These are phyloP conservation scores for Pterocarpus macrocarpus DNA, from an alignment of 306 rosid species.

Conservation along the genomic window DNA sequence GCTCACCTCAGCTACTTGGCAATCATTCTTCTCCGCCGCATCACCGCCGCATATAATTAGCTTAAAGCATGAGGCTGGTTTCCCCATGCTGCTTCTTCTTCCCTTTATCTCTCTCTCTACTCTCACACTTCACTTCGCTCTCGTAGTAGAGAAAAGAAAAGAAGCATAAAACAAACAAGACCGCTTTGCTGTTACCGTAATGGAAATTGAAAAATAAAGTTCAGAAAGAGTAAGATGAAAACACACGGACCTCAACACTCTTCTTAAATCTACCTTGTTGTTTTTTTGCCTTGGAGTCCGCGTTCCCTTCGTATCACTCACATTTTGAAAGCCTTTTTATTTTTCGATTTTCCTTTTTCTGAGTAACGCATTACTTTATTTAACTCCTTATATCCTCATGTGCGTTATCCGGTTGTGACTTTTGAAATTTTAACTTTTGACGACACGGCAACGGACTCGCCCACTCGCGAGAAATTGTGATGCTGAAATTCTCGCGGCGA, in stretches of 20 bases:
- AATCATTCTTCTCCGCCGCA: constrained; percentile 64
- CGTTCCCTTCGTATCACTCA: constrained; percentile 36
- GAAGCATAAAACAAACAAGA: constrained; percentile 49
- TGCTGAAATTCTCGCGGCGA: too few species aligned
- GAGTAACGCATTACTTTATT: background rate
- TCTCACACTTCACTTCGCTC: constrained; percentile 23
- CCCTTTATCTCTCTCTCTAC: constrained; percentile 5
- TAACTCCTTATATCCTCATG: too few species aligned
- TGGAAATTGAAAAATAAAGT: constrained; percentile 54
- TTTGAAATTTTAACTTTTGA: background rate
- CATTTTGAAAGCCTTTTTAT: constrained; percentile 7
- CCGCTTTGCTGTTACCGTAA: constrained; percentile 55
- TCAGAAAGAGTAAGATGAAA: background rate
- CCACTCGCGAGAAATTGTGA: constrained; percentile 36
- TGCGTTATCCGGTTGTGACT: background rate
- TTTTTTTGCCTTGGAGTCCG: constrained; percentile 61
- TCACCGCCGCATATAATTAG: constrained; percentile 80
- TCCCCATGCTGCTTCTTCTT: constrained; percentile 63
- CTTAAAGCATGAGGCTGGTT: constrained; percentile 83
- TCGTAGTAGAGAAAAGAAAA: constrained; percentile 42
- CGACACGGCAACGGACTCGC: background rate
- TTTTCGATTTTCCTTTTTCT: background rate
- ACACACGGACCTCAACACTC: constrained; percentile 67
- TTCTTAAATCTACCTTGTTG: constrained; percentile 60
- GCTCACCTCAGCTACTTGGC: constrained; percentile 67